These are phyloP conservation scores for Suillus cothurnatus DNA, from an alignment of 768 basidiomycete genomes.

Conservation along the genomic window DNA sequence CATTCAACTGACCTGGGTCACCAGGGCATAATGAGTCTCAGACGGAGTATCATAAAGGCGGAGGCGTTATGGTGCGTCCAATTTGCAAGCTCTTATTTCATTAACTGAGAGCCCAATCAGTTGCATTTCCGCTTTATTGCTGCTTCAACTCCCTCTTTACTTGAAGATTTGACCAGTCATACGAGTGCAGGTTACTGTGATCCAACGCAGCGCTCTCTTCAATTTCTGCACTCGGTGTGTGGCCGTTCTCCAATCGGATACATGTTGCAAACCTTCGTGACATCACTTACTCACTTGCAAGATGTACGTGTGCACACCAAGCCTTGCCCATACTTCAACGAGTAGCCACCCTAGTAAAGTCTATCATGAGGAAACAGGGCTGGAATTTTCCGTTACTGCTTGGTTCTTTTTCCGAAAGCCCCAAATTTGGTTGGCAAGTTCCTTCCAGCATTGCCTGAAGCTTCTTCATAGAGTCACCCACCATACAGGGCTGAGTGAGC, in stretches of 20 bases:
- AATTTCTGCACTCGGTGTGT: background rate
- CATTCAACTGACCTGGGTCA: too few species aligned
- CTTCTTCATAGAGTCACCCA: background rate
- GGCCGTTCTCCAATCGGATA: background rate
- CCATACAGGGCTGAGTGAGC: constrained; percentile 42
- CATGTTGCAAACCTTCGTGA: constrained; percentile 63
- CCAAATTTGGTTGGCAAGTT: constrained; percentile 68
- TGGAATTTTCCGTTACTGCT: constrained; percentile 81
- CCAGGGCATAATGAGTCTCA: too few species aligned
- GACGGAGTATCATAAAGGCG: too few species aligned
- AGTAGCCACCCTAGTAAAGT: constrained; percentile 82
- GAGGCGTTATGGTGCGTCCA: too few species aligned
- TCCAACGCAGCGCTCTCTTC: background rate
- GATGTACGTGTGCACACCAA: constrained; percentile 64
- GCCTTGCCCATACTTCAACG: constrained; percentile 70
- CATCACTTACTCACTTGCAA: constrained; percentile 72
- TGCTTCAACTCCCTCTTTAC: too few species aligned
- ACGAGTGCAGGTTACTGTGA: too few species aligned
- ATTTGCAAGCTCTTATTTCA: too few species aligned
- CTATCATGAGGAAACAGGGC: constrained; percentile 85
- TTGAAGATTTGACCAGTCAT: too few species aligned
- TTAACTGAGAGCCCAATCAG: too few species aligned
- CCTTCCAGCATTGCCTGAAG: constrained; percentile 9
- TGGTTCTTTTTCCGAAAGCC: constrained; percentile 85
- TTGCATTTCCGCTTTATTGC: too few species aligned